These are phyloP conservation scores for Talaromyces albobiverticillius DNA, from an alignment of 2,329 filamentous ascomycete genomes.

Conservation along the genomic window DNA sequence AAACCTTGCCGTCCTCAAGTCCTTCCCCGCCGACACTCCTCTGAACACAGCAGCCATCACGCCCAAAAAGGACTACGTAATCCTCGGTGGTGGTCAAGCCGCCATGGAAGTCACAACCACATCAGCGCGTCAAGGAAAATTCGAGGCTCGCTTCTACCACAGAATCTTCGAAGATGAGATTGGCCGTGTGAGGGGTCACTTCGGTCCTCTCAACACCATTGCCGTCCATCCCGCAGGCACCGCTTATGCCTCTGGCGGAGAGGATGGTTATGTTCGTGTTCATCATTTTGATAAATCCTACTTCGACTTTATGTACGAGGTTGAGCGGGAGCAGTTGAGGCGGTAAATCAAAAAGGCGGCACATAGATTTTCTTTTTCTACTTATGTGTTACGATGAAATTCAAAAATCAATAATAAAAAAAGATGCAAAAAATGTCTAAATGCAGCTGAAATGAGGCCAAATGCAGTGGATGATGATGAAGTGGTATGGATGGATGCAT, in stretches of 20 bases:
- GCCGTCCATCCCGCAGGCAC: constrained; percentile 88
- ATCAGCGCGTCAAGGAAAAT: constrained; percentile 91
- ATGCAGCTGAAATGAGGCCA: neutral
- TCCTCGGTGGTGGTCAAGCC: constrained; percentile 95
- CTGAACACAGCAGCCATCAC: constrained; percentile 95
- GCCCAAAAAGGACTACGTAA: constrained; percentile 94
- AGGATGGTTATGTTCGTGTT: constrained; percentile 97
- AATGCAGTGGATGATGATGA: neutral
- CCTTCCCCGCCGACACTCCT: constrained; percentile 85
- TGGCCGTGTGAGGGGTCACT: constrained; percentile 93
- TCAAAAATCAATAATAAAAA: neutral
- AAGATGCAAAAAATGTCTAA: neutral
- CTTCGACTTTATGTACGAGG: constrained; percentile 98
- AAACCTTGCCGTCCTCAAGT: constrained; percentile 90
- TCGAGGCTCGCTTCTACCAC: constrained; percentile 99
- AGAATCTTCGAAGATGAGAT: constrained; percentile 99
- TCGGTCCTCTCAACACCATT: constrained; percentile 94
- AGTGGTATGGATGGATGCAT: neutral
- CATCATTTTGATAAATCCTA: constrained; percentile 99
- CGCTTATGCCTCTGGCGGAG: constrained; percentile 90
- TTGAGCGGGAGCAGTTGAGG: constrained; percentile 74
- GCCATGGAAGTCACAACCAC: constrained; percentile 99
- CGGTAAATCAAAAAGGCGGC: constrained; percentile 29
- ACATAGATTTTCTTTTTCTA: constrained; percentile 1
- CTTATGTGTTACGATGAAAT: constrained; percentile 13